Evolutionary conservation across 805 yeast genomes (phyloP).

Genomic region (Zygoascus tannicola): DNA sequence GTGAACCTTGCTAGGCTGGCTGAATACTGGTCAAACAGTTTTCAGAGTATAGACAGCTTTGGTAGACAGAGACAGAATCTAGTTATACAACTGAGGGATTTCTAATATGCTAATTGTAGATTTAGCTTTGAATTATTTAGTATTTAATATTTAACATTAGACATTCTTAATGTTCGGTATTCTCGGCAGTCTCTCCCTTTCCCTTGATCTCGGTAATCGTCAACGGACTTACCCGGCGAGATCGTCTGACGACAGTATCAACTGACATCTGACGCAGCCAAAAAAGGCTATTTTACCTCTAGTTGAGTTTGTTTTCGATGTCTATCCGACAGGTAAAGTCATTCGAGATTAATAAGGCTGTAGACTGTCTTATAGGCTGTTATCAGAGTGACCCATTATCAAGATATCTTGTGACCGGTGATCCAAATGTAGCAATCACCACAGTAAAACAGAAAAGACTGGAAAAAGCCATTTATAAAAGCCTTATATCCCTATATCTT

Average conservation of each 20-base stretch:
- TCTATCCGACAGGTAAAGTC: background rate
- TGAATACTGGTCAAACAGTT: background rate
- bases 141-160: too few species aligned
- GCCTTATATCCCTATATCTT: background rate
- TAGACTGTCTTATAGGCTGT: background rate
- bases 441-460: background rate
- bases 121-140: too few species aligned
- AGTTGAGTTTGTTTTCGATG: too few species aligned
- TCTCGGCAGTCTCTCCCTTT: too few species aligned
- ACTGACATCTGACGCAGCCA: too few species aligned
- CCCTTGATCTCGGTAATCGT: too few species aligned
- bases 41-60: background rate
- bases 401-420: conserved; percentile 1
- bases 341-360: background rate
- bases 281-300: too few species aligned
- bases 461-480: background rate
- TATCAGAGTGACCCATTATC: conserved; percentile 1
- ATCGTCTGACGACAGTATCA: too few species aligned
- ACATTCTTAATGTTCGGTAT: too few species aligned
- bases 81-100: background rate
- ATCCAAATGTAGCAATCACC: background rate
- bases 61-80: background rate
- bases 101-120: too few species aligned
- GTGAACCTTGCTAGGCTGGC: background rate
- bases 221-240: too few species aligned